Evolutionary conservation across 352 stramenopile genomes (phyloP), one percentile per base, ranked within the genome.

Genomic region (Phytopythium helicoides): DNA sequence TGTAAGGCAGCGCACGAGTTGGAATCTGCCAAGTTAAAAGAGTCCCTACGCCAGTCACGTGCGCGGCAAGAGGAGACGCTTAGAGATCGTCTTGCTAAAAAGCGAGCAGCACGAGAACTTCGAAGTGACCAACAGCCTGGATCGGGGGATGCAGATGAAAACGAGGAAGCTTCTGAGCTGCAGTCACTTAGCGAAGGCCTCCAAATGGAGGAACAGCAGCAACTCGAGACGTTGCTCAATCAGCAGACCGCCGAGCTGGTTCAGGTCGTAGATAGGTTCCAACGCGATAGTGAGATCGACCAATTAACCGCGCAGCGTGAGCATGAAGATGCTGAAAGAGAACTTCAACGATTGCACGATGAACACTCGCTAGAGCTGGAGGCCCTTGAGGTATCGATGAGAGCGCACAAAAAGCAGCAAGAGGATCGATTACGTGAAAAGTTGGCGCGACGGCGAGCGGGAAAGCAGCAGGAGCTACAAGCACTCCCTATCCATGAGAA

Each of bases 381-480:
- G 1, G 47, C 54, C 0, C 60, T 85, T 3, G 52, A 70, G 16
- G 48, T 64, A 23, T 59, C 60, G 1, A 39, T 83, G 23, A 23
- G 64, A 42, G 62, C 66, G 35, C 55, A 84, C 39, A 66, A 68
- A 45, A 39, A 51, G 23, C 68, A 62, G 31, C 73, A 82, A 12
- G 73, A 83, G 37, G 54, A 62, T 1, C 62, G 65, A 16, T 52
- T 90, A 10, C 61, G 66, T 12, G 66, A 88, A 9, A 77, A 76
- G 16, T 45, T 90, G 44, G 68, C 73, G 1, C 66, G 69, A 22
- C 48, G 77, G 2, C 62, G 63, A 28, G 41, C 58, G 6, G 71
- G 80, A 47, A 62, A 57, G 15, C 66, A 73, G 38, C 62, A 72
- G 45, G 68, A 67, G 22, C 57, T 63, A 1, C 37, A 78, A 12